Evolutionary conservation across 768 basidiomycete genomes (phyloP).

Genomic region (Boletus rubroflammeus): DNA sequence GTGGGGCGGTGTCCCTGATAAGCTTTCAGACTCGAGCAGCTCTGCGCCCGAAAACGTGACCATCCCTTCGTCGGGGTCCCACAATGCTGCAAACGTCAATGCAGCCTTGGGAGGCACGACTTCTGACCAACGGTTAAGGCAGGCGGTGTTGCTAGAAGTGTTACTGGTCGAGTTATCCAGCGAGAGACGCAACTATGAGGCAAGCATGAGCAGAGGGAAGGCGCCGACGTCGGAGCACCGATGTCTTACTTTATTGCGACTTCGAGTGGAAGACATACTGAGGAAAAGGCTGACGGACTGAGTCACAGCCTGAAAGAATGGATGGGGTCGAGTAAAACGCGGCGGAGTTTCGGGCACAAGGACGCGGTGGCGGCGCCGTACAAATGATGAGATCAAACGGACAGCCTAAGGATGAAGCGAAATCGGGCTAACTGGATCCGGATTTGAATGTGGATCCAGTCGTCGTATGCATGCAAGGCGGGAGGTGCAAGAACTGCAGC

Average conservation of each 20-base stretch:
- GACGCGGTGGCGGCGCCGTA: not conserved
- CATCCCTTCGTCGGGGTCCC: slow-evolving; percentile 56
- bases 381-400: not conserved
- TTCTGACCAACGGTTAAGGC: slow-evolving; percentile 50
- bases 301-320: not conserved
- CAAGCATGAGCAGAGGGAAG: not conserved
- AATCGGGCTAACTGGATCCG: not conserved
- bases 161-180: slow-evolving; percentile 15
- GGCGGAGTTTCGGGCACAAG: not conserved
- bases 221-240: not conserved
- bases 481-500: slow-evolving; percentile 10
- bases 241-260: slow-evolving; percentile 23
- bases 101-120: slow-evolving; percentile 53
- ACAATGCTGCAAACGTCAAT: slow-evolving; percentile 57
- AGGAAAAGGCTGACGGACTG: not conserved
- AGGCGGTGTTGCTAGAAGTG: slow-evolving; percentile 7
- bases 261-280: slow-evolving; percentile 17
- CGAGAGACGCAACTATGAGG: slow-evolving; percentile 22
- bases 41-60: slow-evolving; percentile 53
- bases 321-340: not conserved
- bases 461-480: slow-evolving; percentile 22
- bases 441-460: slow-evolving; percentile 10
- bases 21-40: slow-evolving; percentile 35
- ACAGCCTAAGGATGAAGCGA: not conserved
- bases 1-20: slow-evolving; percentile 5